Percentiles rank a stretch among this genome's conserved stretches.
These are phyloP conservation scores for Kodamaea fungicola DNA, from an alignment of 1,139 yeast species.

Conservation along the genomic window DNA sequence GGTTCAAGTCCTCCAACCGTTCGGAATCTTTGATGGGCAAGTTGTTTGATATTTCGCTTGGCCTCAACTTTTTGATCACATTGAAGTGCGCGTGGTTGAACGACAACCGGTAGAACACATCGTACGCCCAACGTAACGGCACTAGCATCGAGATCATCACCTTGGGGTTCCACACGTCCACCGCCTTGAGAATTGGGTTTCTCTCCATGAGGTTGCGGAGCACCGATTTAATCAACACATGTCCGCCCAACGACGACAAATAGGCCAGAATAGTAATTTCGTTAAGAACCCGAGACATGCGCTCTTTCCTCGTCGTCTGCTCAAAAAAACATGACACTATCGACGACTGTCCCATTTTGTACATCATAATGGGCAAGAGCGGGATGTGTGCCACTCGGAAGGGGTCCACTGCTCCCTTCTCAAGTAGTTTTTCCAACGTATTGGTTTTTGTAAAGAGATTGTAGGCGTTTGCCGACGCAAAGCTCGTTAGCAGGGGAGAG, in stretches of 20 bases:
- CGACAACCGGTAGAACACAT: constrained; percentile 35
- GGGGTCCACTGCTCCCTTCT: constrained; percentile 37
- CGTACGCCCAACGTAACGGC: constrained; percentile 39
- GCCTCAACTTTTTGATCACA: constrained; percentile 26
- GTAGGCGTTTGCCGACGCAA: constrained; percentile 5
- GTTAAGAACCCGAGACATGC: constrained; percentile 22
- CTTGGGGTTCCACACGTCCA: constrained; percentile 29
- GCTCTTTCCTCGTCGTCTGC: constrained; percentile 3
- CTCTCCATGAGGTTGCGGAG: constrained; percentile 10
- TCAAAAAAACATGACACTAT: constrained; percentile 27
- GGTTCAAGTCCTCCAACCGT: constrained; percentile 22
- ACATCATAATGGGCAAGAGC: constrained; percentile 37
- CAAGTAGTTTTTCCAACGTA: constrained; percentile 19
- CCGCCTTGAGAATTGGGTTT: constrained; percentile 10
- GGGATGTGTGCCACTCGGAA: constrained; percentile 41
- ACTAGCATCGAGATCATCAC: constrained; percentile 34
- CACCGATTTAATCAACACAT: constrained; percentile 23
- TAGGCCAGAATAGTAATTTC: constrained; percentile 38
- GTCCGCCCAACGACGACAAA: constrained; percentile 40
- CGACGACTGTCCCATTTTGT: constrained; percentile 39
- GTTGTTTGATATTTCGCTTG: constrained; percentile 37
- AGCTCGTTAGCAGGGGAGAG: constrained; percentile 4
- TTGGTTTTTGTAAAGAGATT: constrained; percentile 4
- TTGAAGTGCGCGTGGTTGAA: constrained; percentile 45
- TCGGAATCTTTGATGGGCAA: constrained; percentile 23